Percentiles rank a stretch among this genome's conserved stretches.
Evolutionary conservation across 2,329 filamentous ascomycete species (phyloP).

Genomic region (Aureobasidium sp.): DNA sequence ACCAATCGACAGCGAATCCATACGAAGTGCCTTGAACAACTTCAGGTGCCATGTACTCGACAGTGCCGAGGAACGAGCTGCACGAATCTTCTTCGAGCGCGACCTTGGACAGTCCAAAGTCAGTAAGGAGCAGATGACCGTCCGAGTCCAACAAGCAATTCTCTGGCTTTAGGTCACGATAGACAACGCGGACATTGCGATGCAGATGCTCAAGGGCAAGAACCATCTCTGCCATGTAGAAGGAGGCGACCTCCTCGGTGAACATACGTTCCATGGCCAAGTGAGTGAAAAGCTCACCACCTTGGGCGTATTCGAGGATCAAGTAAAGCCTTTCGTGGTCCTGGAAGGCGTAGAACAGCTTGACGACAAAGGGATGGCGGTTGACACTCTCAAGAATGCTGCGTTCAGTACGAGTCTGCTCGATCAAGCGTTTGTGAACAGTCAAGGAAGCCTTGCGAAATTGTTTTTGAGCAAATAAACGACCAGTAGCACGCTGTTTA

Average conservation of each 20-base stretch:
- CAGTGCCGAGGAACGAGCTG: conserved; percentile 86
- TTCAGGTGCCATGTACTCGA: conserved; percentile 99
- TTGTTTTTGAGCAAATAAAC: conserved; percentile 94
- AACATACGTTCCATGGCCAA: conserved; percentile 94
- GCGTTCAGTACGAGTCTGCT: conserved; percentile 96
- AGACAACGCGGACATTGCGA: conserved; percentile 85
- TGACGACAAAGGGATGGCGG: conserved; percentile 94
- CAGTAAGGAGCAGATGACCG: conserved; percentile 87
- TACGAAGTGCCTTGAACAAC: conserved; percentile 83
- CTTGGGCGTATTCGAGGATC: conserved; percentile 94
- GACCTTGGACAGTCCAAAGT: conserved; percentile 96
- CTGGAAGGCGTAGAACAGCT: conserved; percentile 96
- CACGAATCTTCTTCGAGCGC: conserved; percentile 68
- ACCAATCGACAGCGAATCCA: conserved; percentile 95
- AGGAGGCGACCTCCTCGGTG: conserved; percentile 76
- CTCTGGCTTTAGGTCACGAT: conserved; percentile 94
- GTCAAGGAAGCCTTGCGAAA: conserved; percentile 95
- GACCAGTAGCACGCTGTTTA: conserved; percentile 78
- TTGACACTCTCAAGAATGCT: conserved; percentile 93
- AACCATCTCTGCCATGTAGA: conserved; percentile 98
- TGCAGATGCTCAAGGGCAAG: conserved; percentile 91
- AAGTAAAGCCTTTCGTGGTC: conserved; percentile 96
- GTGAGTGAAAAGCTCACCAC: conserved; percentile 95
- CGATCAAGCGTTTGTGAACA: conserved; percentile 89
- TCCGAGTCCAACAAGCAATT: conserved; percentile 90